Conservation (phyloP, 805 yeast genomes). For the Pichia thaimueangensis region DNA sequence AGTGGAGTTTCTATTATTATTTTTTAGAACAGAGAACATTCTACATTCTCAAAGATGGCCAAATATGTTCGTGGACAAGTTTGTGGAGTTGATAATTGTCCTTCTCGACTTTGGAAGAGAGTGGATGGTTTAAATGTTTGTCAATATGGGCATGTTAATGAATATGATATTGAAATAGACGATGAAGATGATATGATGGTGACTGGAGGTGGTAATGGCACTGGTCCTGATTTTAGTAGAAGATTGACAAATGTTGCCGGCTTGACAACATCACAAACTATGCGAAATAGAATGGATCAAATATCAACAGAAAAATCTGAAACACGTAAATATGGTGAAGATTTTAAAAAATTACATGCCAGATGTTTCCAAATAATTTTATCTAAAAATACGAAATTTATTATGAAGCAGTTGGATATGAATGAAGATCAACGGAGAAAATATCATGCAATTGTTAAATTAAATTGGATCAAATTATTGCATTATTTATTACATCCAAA, state of each 20-base stretch:
- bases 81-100: slow-evolving; percentile 89
- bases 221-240: slow-evolving; percentile 41
- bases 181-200: slow-evolving; percentile 70
- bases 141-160: slow-evolving; percentile 85
- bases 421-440: slow-evolving; percentile 7
- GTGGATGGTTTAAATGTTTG: slow-evolving; percentile 79
- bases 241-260: slow-evolving; percentile 45
- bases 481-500: background rate
- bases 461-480: slow-evolving; percentile 19
- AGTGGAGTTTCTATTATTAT: too few relatives aligned
- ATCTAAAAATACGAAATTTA: slow-evolving; percentile 38
- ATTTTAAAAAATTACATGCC: slow-evolving; percentile 15
- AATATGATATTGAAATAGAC: slow-evolving; percentile 69
- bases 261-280: slow-evolving; percentile 22
- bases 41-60: slow-evolving; percentile 16
- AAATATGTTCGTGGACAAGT: slow-evolving; percentile 56
- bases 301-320: slow-evolving; percentile 11
- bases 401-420: slow-evolving; percentile 29
- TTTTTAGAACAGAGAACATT: too few relatives aligned
- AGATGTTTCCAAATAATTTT: slow-evolving; percentile 34
- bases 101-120: slow-evolving; percentile 64
- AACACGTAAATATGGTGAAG: slow-evolving; percentile 21
- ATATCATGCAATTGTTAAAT: slow-evolving; percentile 28
- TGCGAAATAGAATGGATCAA: slow-evolving; percentile 11
- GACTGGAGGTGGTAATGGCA: slow-evolving; percentile 45